Base-by-base conservation (phyloP, 2,329 filamentous ascomycete genomes). In the Pochonia chlamydosporia region DNA sequence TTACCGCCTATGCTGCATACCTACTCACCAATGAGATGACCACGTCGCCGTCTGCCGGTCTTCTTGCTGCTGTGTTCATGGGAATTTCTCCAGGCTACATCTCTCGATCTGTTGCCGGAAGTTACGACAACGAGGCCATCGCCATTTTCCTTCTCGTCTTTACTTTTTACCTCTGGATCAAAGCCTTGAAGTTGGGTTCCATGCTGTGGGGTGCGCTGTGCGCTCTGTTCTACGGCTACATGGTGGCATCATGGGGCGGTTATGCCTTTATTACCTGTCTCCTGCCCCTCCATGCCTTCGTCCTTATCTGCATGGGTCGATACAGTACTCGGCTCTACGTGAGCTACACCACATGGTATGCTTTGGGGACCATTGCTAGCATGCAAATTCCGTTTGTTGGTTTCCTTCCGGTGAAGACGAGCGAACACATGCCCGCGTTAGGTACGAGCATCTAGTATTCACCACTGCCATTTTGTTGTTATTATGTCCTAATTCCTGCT, bases 331-430 rank as follows among this genome's bases (percentile, higher is more conserved):
- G 93, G 50, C 75, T 99, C 18, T 99, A 99, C 61, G 90, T 97
- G 62, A 89, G 89, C 64, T 99, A 99, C 70, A 95, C 89, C 37
- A 97, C 92, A 1, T 99, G 95, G 93, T 99, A 96, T 68, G 89
- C 91, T 33, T 76, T 99, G 30, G 93, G 95, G 50, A 97, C 93
- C 54, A 70, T 99, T 68, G 93, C 91, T 47, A 96, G 90, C 74
- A 97, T 99, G 92, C 93, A 99, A 71, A 93, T 99, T 73, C 93
- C 93, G 3, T 99, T 99, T 62, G 95, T 99, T 48, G 93, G 93
- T 49, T 99, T 99, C 75, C 71, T 95, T 71, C 92, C 93, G 21
- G 89, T 99, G 63, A 87, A 89, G 66, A 97, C 89, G 65, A 96
- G 90, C 71, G 93, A 99, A 71, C 93, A 99, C 70, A 99, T 99